Evolutionary conservation across 106 monocot species (phyloP).

Genomic region (Dendrobium nobile): DNA sequence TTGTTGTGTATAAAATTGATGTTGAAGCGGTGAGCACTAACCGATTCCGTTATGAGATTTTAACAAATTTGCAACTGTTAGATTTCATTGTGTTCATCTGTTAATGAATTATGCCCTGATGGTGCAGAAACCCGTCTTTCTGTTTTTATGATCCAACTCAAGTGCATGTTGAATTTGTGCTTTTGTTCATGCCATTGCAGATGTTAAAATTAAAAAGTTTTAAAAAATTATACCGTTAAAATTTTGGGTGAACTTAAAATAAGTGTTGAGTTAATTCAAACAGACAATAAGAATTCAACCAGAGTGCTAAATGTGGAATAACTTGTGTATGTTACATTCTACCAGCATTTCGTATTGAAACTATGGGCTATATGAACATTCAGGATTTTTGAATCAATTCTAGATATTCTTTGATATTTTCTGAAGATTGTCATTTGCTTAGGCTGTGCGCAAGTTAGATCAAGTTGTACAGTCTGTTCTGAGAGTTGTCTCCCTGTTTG

Average conservation of each 20-base stretch:
- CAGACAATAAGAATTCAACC: too few relatives aligned
- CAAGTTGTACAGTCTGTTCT: background rate
- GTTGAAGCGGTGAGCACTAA: conserved; percentile 46
- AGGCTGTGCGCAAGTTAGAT: background rate
- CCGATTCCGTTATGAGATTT: background rate
- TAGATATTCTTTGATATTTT: background rate
- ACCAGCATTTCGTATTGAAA: background rate
- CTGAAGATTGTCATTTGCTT: background rate
- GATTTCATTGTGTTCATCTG: background rate
- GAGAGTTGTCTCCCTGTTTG: background rate
- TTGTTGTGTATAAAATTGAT: conserved; percentile 59
- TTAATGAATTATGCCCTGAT: background rate
- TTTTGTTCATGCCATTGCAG: background rate
- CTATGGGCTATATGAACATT: background rate
- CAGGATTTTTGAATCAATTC: background rate
- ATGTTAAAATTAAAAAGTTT: background rate
- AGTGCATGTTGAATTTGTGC: background rate
- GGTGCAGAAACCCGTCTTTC: background rate
- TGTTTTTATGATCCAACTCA: background rate
- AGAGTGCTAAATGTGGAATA: background rate
- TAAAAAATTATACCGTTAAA: background rate
- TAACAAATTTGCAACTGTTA: background rate
- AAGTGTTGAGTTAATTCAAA: too few relatives aligned
- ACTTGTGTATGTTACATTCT: background rate
- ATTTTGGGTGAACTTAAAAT: background rate